A percentile compares a stretch with the other conserved stretches of the same genome.
Conservation (phyloP, 306 rosid genomes). For the Trifolium subterraneum region DNA sequence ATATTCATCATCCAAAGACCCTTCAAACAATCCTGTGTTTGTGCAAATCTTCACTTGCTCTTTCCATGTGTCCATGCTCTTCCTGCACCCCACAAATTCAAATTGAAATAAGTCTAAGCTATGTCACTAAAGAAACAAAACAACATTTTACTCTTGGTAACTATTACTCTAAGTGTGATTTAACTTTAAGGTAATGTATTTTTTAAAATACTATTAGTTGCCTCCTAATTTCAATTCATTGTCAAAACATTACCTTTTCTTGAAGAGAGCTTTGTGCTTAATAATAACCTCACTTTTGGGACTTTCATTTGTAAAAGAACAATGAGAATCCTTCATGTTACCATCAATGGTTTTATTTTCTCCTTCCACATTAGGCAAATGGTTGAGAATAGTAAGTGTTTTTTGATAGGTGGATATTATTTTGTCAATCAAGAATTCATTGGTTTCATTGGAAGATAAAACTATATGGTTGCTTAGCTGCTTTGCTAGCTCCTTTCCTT, state of each 20-base stretch:
- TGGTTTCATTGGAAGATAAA: slow-evolving; percentile 48
- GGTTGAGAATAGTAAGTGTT: slow-evolving; percentile 50
- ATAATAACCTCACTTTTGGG: slow-evolving; percentile 48
- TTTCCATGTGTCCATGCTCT: slow-evolving; percentile 58
- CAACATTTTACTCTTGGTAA: no score
- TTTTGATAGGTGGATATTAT: slow-evolving; percentile 69
- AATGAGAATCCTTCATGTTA: slow-evolving; percentile 40
- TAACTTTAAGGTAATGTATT: not conserved
- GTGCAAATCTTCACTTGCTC: slow-evolving; percentile 60
- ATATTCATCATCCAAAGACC: slow-evolving; percentile 63
- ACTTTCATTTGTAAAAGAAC: slow-evolving; percentile 45
- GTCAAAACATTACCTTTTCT: slow-evolving; percentile 80
- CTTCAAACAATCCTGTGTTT: slow-evolving; percentile 50
- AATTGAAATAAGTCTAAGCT: not conserved
- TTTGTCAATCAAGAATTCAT: slow-evolving; percentile 53
- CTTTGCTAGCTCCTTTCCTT: slow-evolving; percentile 69
- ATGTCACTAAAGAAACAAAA: not conserved
- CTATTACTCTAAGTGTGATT: no score
- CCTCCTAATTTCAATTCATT: no score
- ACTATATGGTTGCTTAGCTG: slow-evolving; percentile 43
- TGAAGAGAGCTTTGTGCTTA: slow-evolving; percentile 52
- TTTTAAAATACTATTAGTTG: no score
- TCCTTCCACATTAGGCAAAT: slow-evolving; percentile 28
- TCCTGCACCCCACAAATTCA: slow-evolving; percentile 56
- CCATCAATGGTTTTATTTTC: slow-evolving; percentile 1